These are phyloP conservation scores for Rosa hybrid DNA, from an alignment of 331 rosid genomes.

Conservation along the genomic window DNA sequence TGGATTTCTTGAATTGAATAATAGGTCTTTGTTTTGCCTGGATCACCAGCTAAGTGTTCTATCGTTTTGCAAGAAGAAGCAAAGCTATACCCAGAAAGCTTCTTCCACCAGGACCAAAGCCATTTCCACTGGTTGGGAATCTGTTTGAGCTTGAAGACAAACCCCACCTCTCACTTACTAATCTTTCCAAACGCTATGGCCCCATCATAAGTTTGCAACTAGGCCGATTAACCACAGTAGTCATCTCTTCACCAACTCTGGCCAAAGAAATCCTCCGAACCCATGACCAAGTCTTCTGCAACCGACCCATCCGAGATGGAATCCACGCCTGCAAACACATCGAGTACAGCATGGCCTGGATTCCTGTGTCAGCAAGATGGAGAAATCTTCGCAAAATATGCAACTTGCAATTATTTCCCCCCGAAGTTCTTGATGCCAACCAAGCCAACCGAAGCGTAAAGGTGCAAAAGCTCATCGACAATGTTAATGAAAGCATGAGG, in stretches of 20 bases:
- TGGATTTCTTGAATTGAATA: constrained; percentile 9
- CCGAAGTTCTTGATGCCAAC: constrained; percentile 30
- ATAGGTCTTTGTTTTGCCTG: neutral
- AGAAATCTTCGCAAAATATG: constrained; percentile 43
- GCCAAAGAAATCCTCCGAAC: constrained; percentile 40
- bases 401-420: constrained; percentile 32
- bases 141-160: constrained; percentile 34
- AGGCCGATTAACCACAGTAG: constrained; percentile 30
- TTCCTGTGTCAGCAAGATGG: constrained; percentile 39
- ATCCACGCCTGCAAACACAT: constrained; percentile 26
- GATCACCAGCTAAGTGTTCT: constrained; percentile 12
- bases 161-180: constrained; percentile 48
- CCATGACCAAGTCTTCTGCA: constrained; percentile 42
- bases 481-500: neutral
- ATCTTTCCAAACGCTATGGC: constrained; percentile 37
- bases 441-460: neutral
- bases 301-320: constrained; percentile 32
- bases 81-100: neutral
- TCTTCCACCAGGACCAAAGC: neutral
- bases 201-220: constrained; percentile 33
- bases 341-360: constrained; percentile 32
- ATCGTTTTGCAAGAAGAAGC: neutral
- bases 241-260: constrained; percentile 39
- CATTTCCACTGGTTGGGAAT: constrained; percentile 45
- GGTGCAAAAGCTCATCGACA: neutral